Conservation (phyloP, 1,139 yeast genomes). For the Lizanozyma gosingica region DNA sequence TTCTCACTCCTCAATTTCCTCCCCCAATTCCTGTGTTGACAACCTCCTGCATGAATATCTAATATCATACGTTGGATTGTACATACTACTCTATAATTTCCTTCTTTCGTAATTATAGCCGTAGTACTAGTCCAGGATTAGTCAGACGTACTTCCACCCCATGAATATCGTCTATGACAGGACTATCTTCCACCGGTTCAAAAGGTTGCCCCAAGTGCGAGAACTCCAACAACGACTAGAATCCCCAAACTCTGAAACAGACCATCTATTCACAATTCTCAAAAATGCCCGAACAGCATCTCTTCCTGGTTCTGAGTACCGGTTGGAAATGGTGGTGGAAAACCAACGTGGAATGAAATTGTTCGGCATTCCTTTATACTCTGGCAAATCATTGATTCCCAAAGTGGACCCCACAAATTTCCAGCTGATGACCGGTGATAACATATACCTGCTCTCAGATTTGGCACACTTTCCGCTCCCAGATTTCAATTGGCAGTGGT, state of each 20-base stretch:
- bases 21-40: too few species aligned
- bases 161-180: neutral
- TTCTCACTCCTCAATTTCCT: too few species aligned
- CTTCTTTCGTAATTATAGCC: too few species aligned
- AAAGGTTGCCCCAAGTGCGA: neutral
- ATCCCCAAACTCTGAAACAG: neutral
- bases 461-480: constrained; percentile 50
- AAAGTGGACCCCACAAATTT: constrained; percentile 48
- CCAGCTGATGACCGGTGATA: constrained; percentile 24
- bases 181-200: neutral
- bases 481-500: constrained; percentile 62
- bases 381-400: constrained; percentile 47
- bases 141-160: neutral
- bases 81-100: too few species aligned
- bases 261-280: neutral
- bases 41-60: too few species aligned
- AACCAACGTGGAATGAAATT: constrained; percentile 63
- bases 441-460: constrained; percentile 15
- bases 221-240: neutral
- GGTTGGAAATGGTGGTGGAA: constrained; percentile 43
- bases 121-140: too few species aligned
- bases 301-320: constrained; percentile 4
- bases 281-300: neutral
- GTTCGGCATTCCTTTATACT: constrained; percentile 57
- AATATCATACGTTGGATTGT: too few species aligned